These are phyloP conservation scores for Malassezia dermatis DNA, from an alignment of 1,284 basidiomycete species.

Conservation along the genomic window DNA sequence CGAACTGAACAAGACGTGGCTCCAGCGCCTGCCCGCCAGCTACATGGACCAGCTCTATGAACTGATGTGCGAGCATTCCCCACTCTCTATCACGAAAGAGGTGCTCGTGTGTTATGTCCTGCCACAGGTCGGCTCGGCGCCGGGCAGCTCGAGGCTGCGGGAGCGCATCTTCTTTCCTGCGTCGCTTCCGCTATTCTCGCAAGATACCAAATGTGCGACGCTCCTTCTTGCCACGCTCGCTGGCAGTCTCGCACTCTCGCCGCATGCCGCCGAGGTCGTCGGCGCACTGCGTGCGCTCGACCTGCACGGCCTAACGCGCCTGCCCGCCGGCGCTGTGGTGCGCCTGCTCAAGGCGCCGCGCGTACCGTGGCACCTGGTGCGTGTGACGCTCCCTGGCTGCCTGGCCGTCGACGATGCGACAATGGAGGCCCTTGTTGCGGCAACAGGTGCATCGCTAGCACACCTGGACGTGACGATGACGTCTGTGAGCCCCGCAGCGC, in stretches of 20 bases:
- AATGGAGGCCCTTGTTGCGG: neutral
- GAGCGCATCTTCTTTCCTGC: slow-evolving; percentile 14
- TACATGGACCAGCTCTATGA: slow-evolving; percentile 4
- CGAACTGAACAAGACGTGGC: slow-evolving; percentile 7
- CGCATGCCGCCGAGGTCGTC: neutral
- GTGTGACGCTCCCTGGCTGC: slow-evolving; percentile 13
- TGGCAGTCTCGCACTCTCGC: slow-evolving; percentile 5
- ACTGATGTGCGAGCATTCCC: slow-evolving; percentile 7
- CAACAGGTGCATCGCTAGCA: slow-evolving; percentile 1
- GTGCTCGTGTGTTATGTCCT: slow-evolving; percentile 8
- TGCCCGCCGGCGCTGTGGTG: slow-evolving; percentile 1
- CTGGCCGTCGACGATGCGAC: slow-evolving; percentile 6
- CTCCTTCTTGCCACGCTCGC: slow-evolving; percentile 10
- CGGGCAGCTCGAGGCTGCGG: slow-evolving; percentile 1
- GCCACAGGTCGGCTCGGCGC: neutral
- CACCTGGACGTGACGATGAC: slow-evolving; percentile 15
- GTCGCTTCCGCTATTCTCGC: slow-evolving; percentile 16
- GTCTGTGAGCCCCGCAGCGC: neutral
- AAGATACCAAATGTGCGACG: slow-evolving; percentile 13
- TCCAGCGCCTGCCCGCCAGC: slow-evolving; percentile 7
- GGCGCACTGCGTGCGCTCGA: neutral
- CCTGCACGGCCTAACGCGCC: slow-evolving; percentile 15
- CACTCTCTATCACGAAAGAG: slow-evolving; percentile 10
- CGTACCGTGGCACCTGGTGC: slow-evolving; percentile 6
- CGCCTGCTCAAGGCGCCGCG: slow-evolving; percentile 10